Evolutionary conservation across 1,284 basidiomycete genomes (phyloP), one percentile per base, ranked within the genome.

Genomic region (Puccinia hordei): DNA sequence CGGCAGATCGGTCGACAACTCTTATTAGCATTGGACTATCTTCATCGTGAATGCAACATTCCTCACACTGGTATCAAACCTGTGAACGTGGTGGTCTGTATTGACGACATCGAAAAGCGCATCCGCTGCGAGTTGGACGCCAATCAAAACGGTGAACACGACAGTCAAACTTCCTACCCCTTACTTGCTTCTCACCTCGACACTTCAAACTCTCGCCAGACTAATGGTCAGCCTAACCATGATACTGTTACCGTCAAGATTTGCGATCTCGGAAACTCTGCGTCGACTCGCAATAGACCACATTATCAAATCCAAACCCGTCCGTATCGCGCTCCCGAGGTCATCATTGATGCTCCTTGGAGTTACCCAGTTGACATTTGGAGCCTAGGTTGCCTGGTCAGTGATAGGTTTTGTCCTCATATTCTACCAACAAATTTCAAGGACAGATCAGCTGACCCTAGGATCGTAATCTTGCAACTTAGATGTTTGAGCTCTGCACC

Each of bases 201-300:
- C 49, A 55, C 69, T 17, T 10, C 17, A 41, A 17, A 22, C 24
- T 38, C 35, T 53, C n/a, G n/a, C n/a, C 27, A 33, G 66, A 81
- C 57, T 81, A 49, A 89, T 83, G 88, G 89, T 83, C 88, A 88
- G 0, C 86, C 86, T 73, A 87, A 87, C 73, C 84, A 89, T 53
- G 95, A 97, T 86, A 90, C 91, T 85, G 97, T 99, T 82, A 98
- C 95, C 3, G 97, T 99, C 82, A 98, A 99, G 89, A 98, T 99
- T 85, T 95, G 96, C 46, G 97, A 99, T 88, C 87, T 99, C 78
- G 96, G 95, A 30, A 97, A 97, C 86, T 92, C 38, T 41, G 4
- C 12, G 38, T 4, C 38, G 6, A 41, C 38, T 12, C 6, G 91
- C 0, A 86, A 87, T 41, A 12, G 38, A 41, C 92, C 85, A 82